Evolutionary conservation across 257 asterid species (phyloP).

Genomic region (Solanum sparsipilum): DNA sequence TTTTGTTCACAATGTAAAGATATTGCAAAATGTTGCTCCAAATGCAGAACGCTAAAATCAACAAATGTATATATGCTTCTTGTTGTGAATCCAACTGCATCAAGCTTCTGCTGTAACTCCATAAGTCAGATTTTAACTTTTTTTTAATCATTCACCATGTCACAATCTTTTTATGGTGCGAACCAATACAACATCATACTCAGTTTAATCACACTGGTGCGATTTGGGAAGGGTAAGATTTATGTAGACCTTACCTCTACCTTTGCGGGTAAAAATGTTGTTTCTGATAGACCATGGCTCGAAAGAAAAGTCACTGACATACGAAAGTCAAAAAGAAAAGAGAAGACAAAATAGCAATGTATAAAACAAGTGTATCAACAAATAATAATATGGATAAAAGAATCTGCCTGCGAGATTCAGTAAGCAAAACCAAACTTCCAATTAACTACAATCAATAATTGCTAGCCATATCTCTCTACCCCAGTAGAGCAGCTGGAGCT

Average conservation of each 20-base stretch:
- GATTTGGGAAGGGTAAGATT: too few relatives aligned
- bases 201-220: neutral
- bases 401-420: neutral
- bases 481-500: neutral
- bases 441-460: too few relatives aligned
- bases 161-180: neutral
- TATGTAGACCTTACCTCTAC: neutral
- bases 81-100: neutral
- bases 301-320: neutral
- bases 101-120: neutral
- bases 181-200: neutral
- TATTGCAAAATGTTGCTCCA: neutral
- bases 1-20: neutral
- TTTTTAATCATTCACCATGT: neutral
- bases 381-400: neutral
- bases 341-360: neutral
- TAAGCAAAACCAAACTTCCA: neutral
- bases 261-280: neutral
- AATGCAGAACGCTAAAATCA: neutral
- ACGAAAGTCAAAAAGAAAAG: neutral
- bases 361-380: neutral
- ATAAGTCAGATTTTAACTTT: neutral
- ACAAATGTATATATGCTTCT: neutral
- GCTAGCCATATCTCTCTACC: neutral
- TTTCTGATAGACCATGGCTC: neutral